A percentile compares a stretch with the other conserved stretches of the same genome.
Evolutionary conservation across 1,284 basidiomycete species (phyloP).

Genomic region (Gomphus bonarii): DNA sequence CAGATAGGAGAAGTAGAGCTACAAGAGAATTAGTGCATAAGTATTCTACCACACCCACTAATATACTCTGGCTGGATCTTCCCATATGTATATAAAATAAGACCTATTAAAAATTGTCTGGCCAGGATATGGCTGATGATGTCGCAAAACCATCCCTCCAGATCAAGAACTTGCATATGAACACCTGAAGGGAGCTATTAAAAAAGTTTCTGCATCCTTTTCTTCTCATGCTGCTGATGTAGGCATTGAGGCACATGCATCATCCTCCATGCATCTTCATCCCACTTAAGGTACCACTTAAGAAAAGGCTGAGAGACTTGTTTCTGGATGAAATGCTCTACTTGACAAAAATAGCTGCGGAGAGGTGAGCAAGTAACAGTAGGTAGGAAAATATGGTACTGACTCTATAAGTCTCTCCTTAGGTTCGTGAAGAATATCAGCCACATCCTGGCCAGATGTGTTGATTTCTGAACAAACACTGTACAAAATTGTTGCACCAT

Average conservation of each 20-base stretch:
- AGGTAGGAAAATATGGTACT: slow-evolving; percentile 17
- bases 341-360: slow-evolving; percentile 31
- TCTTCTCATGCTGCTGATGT: slow-evolving; percentile 34
- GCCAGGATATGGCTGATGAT: slow-evolving; percentile 23
- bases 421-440: slow-evolving; percentile 28
- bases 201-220: slow-evolving; percentile 32
- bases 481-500: slow-evolving; percentile 39
- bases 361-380: slow-evolving; percentile 1
- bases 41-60: too few species aligned
- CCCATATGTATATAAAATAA: too few species aligned
- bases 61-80: too few species aligned
- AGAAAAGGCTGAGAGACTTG: slow-evolving; percentile 57
- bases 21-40: too few species aligned
- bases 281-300: slow-evolving; percentile 67
- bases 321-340: slow-evolving; percentile 42
- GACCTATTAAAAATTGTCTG: too few species aligned
- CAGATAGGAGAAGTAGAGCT: too few species aligned
- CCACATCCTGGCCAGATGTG: slow-evolving; percentile 28
- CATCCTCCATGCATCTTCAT: slow-evolving; percentile 54
- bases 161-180: slow-evolving; percentile 42
- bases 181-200: slow-evolving; percentile 37
- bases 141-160: slow-evolving; percentile 28
- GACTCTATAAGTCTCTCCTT: slow-evolving; percentile 41
- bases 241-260: slow-evolving; percentile 35
- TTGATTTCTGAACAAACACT: slow-evolving; percentile 35